Evolutionary conservation across 2,329 filamentous ascomycete genomes (phyloP).

Genomic region (Fusarium pseudoanthophilum): DNA sequence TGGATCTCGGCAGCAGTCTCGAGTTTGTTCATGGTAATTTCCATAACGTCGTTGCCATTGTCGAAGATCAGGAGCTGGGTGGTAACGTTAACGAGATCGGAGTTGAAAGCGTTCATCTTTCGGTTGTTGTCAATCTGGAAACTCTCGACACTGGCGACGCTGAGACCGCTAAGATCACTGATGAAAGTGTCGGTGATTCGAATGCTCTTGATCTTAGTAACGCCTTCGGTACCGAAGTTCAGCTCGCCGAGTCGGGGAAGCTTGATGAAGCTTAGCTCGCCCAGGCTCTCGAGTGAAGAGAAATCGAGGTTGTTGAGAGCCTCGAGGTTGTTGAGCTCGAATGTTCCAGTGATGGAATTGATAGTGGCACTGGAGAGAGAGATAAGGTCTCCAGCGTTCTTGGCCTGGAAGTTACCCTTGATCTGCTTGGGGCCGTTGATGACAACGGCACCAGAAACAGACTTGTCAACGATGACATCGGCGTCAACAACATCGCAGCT

Average conservation of each 20-base stretch:
- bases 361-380: constrained; percentile 71
- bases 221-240: constrained; percentile 62
- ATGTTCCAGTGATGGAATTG: constrained; percentile 72
- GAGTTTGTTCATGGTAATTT: constrained; percentile 81
- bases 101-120: constrained; percentile 78
- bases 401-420: constrained; percentile 68
- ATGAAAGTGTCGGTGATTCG: constrained; percentile 89
- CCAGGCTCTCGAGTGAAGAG: constrained; percentile 71
- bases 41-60: constrained; percentile 77
- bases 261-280: constrained; percentile 75
- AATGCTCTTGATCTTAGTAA: constrained; percentile 75
- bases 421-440: constrained; percentile 70
- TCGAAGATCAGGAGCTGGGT: constrained; percentile 76
- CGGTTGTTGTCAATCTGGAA: constrained; percentile 93
- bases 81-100: constrained; percentile 81
- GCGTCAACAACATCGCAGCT: constrained; percentile 77
- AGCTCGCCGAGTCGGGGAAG: constrained; percentile 69
- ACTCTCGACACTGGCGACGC: constrained; percentile 75
- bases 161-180: constrained; percentile 80
- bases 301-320: constrained; percentile 76
- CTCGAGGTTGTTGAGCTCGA: constrained; percentile 75
- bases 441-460: constrained; percentile 66
- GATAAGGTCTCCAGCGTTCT: constrained; percentile 69
- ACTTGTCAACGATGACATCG: constrained; percentile 71
- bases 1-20: constrained; percentile 62